phyloP scores from a whole-genome alignment of 352 stramenopile species.

The Plasmopara halstedii region DNA sequence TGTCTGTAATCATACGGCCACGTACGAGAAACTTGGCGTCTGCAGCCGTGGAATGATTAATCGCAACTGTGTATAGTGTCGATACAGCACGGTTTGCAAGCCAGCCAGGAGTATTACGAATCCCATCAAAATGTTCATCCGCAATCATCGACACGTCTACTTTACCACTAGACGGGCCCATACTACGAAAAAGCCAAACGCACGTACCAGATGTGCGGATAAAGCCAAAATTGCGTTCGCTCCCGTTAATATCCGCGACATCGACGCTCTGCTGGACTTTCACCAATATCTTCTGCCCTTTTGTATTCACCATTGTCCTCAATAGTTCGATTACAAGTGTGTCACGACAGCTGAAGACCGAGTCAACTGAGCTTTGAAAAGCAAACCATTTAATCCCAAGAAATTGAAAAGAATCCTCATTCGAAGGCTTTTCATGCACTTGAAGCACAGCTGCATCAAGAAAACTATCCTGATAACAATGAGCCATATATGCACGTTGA shows the following conservation, averaged over 20 bases:
- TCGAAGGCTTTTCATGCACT: constrained; percentile 31
- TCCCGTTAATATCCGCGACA: constrained; percentile 33
- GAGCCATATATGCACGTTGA: constrained; percentile 47
- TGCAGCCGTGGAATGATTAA: constrained; percentile 35
- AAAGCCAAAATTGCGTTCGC: constrained; percentile 60
- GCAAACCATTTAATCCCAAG: constrained; percentile 70
- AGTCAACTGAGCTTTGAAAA: constrained; percentile 64
- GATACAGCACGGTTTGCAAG: constrained; percentile 57
- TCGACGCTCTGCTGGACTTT: constrained; percentile 53
- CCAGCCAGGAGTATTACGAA: constrained; percentile 58
- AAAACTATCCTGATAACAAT: constrained; percentile 67
- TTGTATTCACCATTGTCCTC: constrained; percentile 47
- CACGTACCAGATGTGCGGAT: constrained; percentile 41
- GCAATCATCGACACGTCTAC: constrained; percentile 40
- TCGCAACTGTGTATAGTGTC: constrained; percentile 28
- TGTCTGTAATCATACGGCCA: constrained; percentile 48
- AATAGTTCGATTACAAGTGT: constrained; percentile 50
- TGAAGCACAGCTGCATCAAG: constrained; percentile 71
- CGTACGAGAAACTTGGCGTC: constrained; percentile 65
- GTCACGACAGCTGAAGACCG: constrained; percentile 58
- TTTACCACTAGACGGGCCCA: constrained; percentile 44
- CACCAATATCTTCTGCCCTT: constrained; percentile 52
- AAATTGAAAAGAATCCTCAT: constrained; percentile 59
- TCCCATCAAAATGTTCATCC: constrained; percentile 31
- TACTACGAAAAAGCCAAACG: constrained; percentile 48